Conservation (phyloP, 1,284 basidiomycete species). For the Naganishia sp. region DNA sequence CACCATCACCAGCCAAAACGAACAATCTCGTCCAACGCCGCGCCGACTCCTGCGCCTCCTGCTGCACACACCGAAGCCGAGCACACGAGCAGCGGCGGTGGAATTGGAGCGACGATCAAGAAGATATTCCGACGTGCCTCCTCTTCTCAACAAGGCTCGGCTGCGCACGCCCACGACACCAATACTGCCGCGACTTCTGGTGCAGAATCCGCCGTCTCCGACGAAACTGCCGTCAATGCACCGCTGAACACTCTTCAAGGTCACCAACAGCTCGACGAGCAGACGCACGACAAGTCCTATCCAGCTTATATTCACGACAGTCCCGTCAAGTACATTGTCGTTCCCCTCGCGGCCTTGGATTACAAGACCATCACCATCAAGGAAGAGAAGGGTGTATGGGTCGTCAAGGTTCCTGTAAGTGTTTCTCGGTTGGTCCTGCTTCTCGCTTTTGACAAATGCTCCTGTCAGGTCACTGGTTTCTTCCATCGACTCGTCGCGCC, state of each 20-base stretch:
- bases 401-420: slow-evolving; percentile 21
- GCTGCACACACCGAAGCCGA: slow-evolving; percentile 6
- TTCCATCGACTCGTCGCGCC: slow-evolving; percentile 21
- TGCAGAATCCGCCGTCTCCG: slow-evolving; percentile 15
- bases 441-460: background rate
- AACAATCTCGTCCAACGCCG: background rate
- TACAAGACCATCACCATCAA: slow-evolving; percentile 16
- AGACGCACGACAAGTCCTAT: slow-evolving; percentile 19
- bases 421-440: background rate
- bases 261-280: slow-evolving; percentile 16
- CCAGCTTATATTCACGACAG: slow-evolving; percentile 15
- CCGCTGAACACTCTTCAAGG: slow-evolving; percentile 22
- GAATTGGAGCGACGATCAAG: slow-evolving; percentile 24
- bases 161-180: slow-evolving; percentile 1
- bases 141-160: slow-evolving; percentile 6
- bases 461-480: slow-evolving; percentile 13
- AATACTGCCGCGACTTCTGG: slow-evolving; percentile 3
- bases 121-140: slow-evolving; percentile 26
- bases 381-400: slow-evolving; percentile 15
- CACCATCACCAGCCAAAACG: slow-evolving; percentile 3
- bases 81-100: background rate
- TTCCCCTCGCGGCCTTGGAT: slow-evolving; percentile 23
- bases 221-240: slow-evolving; percentile 24
- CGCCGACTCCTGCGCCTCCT: background rate
- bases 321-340: slow-evolving; percentile 24